Base-by-base conservation (phyloP, 768 basidiomycete species). In the Leccinum aurantiacum region DNA sequence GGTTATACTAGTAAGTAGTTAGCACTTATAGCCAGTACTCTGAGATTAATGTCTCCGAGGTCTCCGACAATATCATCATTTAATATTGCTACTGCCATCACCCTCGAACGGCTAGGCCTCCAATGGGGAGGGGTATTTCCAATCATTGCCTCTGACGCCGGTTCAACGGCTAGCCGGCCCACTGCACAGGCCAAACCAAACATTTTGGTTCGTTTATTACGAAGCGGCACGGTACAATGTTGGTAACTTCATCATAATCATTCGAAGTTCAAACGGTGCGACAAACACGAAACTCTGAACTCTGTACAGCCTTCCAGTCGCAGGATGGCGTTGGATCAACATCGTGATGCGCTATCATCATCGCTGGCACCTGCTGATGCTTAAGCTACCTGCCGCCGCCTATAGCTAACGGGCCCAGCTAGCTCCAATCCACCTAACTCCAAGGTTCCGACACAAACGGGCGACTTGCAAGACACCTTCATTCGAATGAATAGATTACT, bases 311-410 rank as follows among this genome's bases (percentile, higher is more conserved):
- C 49, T 29, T 50, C 27, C 27, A 7, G 49, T 29, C 49, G 9
- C 38, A 15, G 33, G 37, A 8, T 29, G 25, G 15, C 37, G 13
- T 31, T 38, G 15, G 4, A 29, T 57, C 33, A 35, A 27, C 17
- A 27, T 57, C 33, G n/a, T 54, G 56, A 57, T 55, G 53, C 6
- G 33, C 35, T 56, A 15, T 41, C 41, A n/a, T 41, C 17, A 31
- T 31, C 29, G 11, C 24, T 24, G 15, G 29, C 29, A 31, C 24
- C 31, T 6, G 4, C 10, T 15, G 6, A 19, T 19, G 14, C 44
- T n/a, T 10, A 53, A 31, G n/a, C 10, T 44, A 44, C 41, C 41
- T 19, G 41, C n/a, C 6, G 4, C 41, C 19, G 4, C 19, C 19
- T 46, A 46, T 46, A 19, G 44, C n/a, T 46, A 19, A 19, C 44